phyloP scores from a whole-genome alignment of 352 stramenopile genomes.

The Phytophthora europaea region DNA sequence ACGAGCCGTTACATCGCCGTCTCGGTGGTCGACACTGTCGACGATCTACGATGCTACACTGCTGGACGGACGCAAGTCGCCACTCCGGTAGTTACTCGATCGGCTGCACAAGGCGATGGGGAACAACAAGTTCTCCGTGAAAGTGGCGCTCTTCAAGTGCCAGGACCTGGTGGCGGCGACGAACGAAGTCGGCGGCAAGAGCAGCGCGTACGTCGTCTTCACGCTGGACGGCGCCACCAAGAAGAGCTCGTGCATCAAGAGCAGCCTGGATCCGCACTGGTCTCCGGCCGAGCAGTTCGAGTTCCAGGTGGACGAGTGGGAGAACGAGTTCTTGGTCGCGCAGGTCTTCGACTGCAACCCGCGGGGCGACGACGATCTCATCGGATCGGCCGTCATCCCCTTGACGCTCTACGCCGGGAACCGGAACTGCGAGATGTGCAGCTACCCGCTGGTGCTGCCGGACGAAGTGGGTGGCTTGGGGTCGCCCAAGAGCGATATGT shows the following conservation, averaged over 20 bases:
- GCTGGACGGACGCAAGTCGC: conserved; percentile 3
- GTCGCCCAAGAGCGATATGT: conserved; percentile 69
- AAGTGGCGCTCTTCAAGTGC: conserved; percentile 70
- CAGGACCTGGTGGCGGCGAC: conserved; percentile 58
- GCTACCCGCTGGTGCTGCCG: conserved; percentile 77
- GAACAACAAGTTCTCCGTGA: conserved; percentile 53
- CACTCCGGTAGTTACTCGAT: conserved; percentile 19
- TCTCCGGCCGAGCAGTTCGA: conserved; percentile 76
- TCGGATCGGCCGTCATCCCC: conserved; percentile 78
- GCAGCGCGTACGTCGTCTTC: conserved; percentile 79
- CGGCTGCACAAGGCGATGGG: conserved; percentile 21
- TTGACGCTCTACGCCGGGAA: conserved; percentile 71
- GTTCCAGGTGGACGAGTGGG: conserved; percentile 70
- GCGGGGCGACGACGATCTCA: conserved; percentile 64
- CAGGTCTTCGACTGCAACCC: conserved; percentile 76
- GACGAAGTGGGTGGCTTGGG: conserved; percentile 67
- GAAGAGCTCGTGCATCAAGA: conserved; percentile 75
- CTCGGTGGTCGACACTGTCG: conserved; percentile 19
- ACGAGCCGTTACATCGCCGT: conserved; percentile 19
- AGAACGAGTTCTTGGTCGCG: conserved; percentile 73
- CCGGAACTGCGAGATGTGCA: conserved; percentile 72
- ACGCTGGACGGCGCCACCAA: conserved; percentile 51
- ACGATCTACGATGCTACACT: conserved; percentile 25
- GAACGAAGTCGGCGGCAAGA: conserved; percentile 71
- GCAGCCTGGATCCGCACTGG: conserved; percentile 77